Percentiles rank a stretch among this genome's conserved stretches.
Evolutionary conservation across 2,329 filamentous ascomycete species (phyloP).

Genomic region (Penicillium brasilianum): DNA sequence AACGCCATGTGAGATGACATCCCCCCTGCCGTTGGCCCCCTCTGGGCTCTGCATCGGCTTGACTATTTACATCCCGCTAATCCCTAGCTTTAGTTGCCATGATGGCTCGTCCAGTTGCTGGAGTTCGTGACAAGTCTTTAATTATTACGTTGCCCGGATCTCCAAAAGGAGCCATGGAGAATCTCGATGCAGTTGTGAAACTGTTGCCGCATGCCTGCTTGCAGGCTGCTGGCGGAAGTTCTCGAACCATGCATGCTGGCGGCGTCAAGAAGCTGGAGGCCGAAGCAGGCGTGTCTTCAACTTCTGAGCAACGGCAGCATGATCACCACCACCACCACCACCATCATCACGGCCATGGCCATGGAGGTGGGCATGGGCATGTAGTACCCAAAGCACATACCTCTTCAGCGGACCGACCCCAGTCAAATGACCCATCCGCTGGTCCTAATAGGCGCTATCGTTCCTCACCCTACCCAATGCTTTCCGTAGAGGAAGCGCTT

Average conservation of each 20-base stretch:
- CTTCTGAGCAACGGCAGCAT: slow-evolving; percentile 1
- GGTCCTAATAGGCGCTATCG: slow-evolving; percentile 73
- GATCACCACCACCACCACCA: slow-evolving; percentile 38
- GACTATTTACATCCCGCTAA: slow-evolving; percentile 32
- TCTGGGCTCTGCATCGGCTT: neutral
- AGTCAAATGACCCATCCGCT: slow-evolving; percentile 64
- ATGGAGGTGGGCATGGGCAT: slow-evolving; percentile 64
- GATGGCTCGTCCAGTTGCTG: slow-evolving; percentile 94
- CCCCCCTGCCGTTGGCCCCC: slow-evolving; percentile 12
- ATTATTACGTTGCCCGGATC: slow-evolving; percentile 92
- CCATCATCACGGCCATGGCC: slow-evolving; percentile 59
- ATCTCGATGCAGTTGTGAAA: slow-evolving; percentile 84
- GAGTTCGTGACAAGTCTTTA: slow-evolving; percentile 78
- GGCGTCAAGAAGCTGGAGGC: slow-evolving; percentile 82
- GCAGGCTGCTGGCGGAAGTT: slow-evolving; percentile 83
- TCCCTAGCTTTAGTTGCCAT: slow-evolving; percentile 71
- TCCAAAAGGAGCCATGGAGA: slow-evolving; percentile 93
- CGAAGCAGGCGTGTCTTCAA: slow-evolving; percentile 69
- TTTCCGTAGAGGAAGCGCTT: slow-evolving; percentile 82
- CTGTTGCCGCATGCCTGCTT: slow-evolving; percentile 94
- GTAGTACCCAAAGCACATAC: slow-evolving; percentile 73
- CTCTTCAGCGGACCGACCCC: slow-evolving; percentile 60
- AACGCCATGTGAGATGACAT: slow-evolving; percentile 76
- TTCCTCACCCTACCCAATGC: slow-evolving; percentile 89
- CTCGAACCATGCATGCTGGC: slow-evolving; percentile 76